A percentile compares a stretch with the other conserved stretches of the same genome.
phyloP scores from a whole-genome alignment of 2,329 filamentous ascomycete genomes.

The Graphilbum fragrans region DNA sequence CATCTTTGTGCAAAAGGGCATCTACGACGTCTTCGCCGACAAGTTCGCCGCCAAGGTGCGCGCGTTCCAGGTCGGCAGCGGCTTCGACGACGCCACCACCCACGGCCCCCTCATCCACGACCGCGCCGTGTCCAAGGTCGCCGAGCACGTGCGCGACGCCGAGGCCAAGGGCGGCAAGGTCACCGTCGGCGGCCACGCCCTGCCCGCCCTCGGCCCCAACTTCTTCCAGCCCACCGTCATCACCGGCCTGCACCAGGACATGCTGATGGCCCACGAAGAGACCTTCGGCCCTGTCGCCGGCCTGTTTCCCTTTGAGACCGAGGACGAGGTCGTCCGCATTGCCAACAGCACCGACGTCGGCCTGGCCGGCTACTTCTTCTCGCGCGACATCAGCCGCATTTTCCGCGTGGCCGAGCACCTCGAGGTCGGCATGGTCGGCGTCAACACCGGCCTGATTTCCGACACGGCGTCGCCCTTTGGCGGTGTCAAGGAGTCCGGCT shows the following conservation, averaged over 20 bases:
- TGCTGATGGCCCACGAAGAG: constrained; percentile 78
- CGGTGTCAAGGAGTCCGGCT: constrained; percentile 72
- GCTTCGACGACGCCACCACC: constrained; percentile 57
- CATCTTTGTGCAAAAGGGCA: constrained; percentile 64
- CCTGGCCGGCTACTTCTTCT: constrained; percentile 91
- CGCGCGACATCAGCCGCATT: constrained; percentile 45
- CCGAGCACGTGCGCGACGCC: constrained; percentile 70
- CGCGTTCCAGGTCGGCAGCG: constrained; percentile 63
- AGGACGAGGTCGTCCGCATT: constrained; percentile 74
- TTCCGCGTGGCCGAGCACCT: constrained; percentile 54
- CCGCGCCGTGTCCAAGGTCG: constrained; percentile 68
- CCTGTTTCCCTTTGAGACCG: constrained; percentile 77
- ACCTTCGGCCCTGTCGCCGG: constrained; percentile 93
- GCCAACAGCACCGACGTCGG: constrained; percentile 80
- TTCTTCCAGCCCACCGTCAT: constrained; percentile 89
- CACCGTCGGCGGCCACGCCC: constrained; percentile 59
- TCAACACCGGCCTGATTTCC: constrained; percentile 61
- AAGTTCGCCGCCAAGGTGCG: constrained; percentile 62
- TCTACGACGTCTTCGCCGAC: constrained; percentile 63
- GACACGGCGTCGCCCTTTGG: constrained; percentile 55
- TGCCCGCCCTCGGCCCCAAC: constrained; percentile 65
- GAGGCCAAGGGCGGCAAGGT: constrained; percentile 65
- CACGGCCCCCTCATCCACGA: constrained; percentile 80
- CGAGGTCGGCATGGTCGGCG: constrained; percentile 79
- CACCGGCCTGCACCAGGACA: constrained; percentile 71